Conservation (phyloP, 2,329 filamentous ascomycete species). For the Didymella lethalis region DNA sequence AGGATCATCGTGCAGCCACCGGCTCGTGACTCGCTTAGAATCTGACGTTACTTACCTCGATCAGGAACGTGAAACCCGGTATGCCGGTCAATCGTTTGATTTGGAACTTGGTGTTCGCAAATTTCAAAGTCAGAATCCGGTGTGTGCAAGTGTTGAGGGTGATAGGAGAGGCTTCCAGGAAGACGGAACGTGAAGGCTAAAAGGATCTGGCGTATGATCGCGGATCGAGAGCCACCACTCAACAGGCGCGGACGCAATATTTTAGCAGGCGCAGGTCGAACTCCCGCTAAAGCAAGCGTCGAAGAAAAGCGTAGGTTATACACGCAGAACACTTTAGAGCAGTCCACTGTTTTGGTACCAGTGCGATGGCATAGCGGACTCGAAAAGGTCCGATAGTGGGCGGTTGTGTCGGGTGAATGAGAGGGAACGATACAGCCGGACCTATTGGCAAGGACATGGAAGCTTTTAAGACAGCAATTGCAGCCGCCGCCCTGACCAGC, state of each 20-base stretch:
- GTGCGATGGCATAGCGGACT: neutral
- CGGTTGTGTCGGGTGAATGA: slow-evolving; percentile 8
- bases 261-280: slow-evolving; percentile 5
- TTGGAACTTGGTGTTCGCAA: neutral
- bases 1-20: slow-evolving; percentile 10
- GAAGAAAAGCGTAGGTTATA: slow-evolving; percentile 17
- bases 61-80: slow-evolving; percentile 11
- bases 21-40: slow-evolving; percentile 25
- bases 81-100: neutral
- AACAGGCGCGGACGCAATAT: neutral
- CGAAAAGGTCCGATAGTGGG: slow-evolving; percentile 16
- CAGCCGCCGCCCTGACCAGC: slow-evolving; percentile 15
- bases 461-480: slow-evolving; percentile 25
- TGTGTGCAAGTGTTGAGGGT: neutral
- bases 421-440: slow-evolving; percentile 24
- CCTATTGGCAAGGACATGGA: slow-evolving; percentile 28
- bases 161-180: neutral
- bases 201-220: neutral
- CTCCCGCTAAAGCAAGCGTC: slow-evolving; percentile 11
- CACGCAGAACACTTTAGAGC: slow-evolving; percentile 6
- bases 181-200: neutral
- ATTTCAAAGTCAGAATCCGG: neutral
- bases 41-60: slow-evolving; percentile 30
- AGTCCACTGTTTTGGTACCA: neutral
- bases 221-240: neutral